Percentiles rank a stretch among this genome's conserved stretches.
Evolutionary conservation across 495 filamentous ascomycete species (phyloP).

Genomic region (Daldinia concentrica): DNA sequence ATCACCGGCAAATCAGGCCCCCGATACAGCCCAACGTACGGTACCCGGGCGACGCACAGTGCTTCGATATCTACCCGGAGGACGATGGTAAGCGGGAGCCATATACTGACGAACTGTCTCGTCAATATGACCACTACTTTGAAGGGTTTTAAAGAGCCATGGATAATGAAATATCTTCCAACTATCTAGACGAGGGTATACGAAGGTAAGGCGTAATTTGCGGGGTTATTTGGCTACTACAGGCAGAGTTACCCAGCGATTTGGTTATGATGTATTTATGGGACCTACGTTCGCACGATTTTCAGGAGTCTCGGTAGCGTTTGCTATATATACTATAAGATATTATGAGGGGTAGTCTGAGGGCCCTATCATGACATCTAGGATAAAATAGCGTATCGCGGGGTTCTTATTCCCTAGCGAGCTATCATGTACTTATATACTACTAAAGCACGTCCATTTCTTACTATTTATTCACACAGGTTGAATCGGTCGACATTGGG

Average conservation of each 20-base stretch:
- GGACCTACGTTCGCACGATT: conserved; percentile 20
- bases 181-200: conserved; percentile 12
- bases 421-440: conserved; percentile 14
- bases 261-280: conserved; percentile 24
- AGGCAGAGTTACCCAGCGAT: not conserved
- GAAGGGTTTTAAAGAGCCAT: conserved; percentile 71
- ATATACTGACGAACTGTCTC: conserved; percentile 78
- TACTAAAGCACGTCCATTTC: not conserved
- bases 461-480: not conserved
- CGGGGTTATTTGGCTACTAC: not conserved
- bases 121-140: conserved; percentile 80
- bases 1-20: conserved; percentile 71
- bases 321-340: conserved; percentile 29
- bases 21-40: conserved; percentile 87
- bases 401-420: not conserved
- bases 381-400: not conserved
- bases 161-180: not conserved
- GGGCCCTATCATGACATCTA: conserved; percentile 3
- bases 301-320: conserved; percentile 28
- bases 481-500: conserved; percentile 1
- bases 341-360: conserved; percentile 23
- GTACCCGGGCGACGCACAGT: conserved; percentile 83
- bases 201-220: conserved; percentile 8
- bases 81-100: conserved; percentile 61
- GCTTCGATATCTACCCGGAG: conserved; percentile 87